Percentiles rank a stretch among this genome's conserved stretches.
phyloP scores from a whole-genome alignment of 2,329 filamentous ascomycete species.

The Scedosporium apiospermum region DNA sequence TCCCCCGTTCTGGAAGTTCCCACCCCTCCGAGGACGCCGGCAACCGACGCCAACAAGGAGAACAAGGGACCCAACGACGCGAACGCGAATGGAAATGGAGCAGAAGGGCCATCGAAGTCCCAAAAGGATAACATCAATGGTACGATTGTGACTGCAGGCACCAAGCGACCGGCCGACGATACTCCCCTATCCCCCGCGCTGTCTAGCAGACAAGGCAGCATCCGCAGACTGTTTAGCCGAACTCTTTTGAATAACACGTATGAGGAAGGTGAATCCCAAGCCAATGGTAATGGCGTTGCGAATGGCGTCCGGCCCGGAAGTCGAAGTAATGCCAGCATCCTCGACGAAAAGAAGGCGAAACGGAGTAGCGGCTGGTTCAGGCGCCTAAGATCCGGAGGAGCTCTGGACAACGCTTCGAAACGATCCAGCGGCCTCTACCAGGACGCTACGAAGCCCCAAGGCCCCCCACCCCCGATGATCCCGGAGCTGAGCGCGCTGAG shows the following conservation, averaged over 20 bases:
- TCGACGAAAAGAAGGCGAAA: conserved; percentile 44
- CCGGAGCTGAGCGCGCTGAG: conserved; percentile 46
- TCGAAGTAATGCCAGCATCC: conserved; percentile 36
- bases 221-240: conserved; percentile 48
- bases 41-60: conserved; percentile 14
- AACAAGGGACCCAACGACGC: conserved; percentile 9
- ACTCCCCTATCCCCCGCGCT: conserved; percentile 40
- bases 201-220: conserved; percentile 44
- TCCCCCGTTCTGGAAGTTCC: conserved; percentile 42
- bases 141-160: conserved; percentile 25
- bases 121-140: conserved; percentile 25
- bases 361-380: conserved; percentile 52
- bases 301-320: conserved; percentile 36
- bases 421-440: conserved; percentile 34
- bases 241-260: conserved; percentile 44
- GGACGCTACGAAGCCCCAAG: conserved; percentile 25
- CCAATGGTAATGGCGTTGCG: conserved; percentile 24
- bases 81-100: conserved; percentile 14
- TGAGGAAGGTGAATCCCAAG: conserved; percentile 36
- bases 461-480: conserved; percentile 51
- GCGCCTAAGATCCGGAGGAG: conserved; percentile 31
- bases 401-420: conserved; percentile 25
- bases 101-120: conserved; percentile 13
- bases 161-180: conserved; percentile 42
- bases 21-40: conserved; percentile 29